Evolutionary conservation across 768 basidiomycete species (phyloP).

Genomic region (Trametes coccinea): DNA sequence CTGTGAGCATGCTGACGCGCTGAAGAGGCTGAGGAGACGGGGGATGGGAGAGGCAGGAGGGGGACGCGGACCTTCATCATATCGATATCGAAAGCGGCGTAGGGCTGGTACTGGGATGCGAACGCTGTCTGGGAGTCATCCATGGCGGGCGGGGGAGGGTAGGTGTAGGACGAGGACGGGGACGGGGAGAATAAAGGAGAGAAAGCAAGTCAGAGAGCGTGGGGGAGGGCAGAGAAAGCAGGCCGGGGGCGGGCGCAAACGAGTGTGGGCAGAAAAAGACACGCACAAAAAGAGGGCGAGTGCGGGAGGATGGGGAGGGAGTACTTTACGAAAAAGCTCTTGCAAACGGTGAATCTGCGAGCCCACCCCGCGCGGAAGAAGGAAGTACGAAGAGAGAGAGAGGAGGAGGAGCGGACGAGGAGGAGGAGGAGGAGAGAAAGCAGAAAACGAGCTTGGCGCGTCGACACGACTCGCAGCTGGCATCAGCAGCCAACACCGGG

Average conservation of each 20-base stretch:
- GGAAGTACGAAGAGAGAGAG: constrained; percentile 18
- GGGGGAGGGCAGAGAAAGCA: constrained; percentile 25
- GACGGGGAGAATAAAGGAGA: constrained; percentile 49
- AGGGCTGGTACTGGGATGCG: constrained; percentile 65
- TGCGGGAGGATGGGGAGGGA: constrained; percentile 21
- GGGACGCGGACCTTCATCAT: constrained; percentile 78
- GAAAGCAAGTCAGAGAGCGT: constrained; percentile 59
- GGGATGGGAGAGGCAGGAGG: not conserved
- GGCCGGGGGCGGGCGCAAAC: constrained; percentile 26
- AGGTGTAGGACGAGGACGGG: constrained; percentile 19
- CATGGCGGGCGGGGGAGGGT: constrained; percentile 43
- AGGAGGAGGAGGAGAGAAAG: constrained; percentile 11
- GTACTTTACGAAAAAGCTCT: constrained; percentile 25
- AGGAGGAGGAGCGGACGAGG: not conserved
- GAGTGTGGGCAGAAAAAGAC: constrained; percentile 32
- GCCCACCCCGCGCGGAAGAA: constrained; percentile 24
- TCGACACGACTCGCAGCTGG: no score
- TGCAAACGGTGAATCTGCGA: constrained; percentile 20
- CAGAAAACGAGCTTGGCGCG: not conserved
- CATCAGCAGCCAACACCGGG: not conserved
- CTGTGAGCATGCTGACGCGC: not conserved
- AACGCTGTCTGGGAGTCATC: constrained; percentile 76
- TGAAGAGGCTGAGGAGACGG: not conserved
- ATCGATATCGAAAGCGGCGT: constrained; percentile 75
- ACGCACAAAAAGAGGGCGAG: constrained; percentile 29